A percentile compares a stretch with the other conserved stretches of the same genome.
Evolutionary conservation across 2,329 filamentous ascomycete species (phyloP).

Genomic region (Aspergillus latus): DNA sequence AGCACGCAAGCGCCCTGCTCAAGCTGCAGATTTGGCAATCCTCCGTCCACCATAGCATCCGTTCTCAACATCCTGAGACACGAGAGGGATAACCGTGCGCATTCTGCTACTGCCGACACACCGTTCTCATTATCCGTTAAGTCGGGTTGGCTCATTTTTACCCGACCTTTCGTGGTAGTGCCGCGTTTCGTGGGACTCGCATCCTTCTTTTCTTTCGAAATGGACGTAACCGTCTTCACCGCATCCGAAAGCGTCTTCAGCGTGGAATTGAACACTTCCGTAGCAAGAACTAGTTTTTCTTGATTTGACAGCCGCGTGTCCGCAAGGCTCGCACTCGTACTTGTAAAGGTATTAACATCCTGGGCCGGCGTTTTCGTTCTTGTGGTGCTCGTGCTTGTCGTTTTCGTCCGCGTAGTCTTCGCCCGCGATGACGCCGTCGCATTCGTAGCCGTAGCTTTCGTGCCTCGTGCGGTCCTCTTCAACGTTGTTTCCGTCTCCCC

Average conservation of each 20-base stretch:
- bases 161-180: conserved; percentile 22
- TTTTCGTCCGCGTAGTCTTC: conserved; percentile 19
- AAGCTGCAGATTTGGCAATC: conserved; percentile 38
- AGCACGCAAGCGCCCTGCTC: conserved; percentile 46
- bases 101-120: conserved; percentile 38
- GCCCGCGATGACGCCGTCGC: conserved; percentile 24
- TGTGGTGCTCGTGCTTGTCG: conserved; percentile 8
- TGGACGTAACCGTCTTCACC: conserved; percentile 25
- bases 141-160: conserved; percentile 15
- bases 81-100: conserved; percentile 41
- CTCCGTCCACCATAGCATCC: conserved; percentile 25
- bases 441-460: conserved; percentile 24
- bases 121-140: conserved; percentile 21
- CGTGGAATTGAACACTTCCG: conserved; percentile 48
- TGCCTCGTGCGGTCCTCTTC: conserved; percentile 25
- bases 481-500: conserved; percentile 23
- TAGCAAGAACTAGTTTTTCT: conserved; percentile 45
- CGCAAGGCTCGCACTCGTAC: conserved; percentile 18
- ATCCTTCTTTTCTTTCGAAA: conserved; percentile 26
- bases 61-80: conserved; percentile 38
- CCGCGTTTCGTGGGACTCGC: conserved; percentile 31
- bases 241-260: conserved; percentile 46
- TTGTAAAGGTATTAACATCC: neutral
- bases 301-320: conserved; percentile 35
- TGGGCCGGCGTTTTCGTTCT: conserved; percentile 21